Conservation (phyloP, 176 grass and related monocot species). For the Carex myosuroides region DNA sequence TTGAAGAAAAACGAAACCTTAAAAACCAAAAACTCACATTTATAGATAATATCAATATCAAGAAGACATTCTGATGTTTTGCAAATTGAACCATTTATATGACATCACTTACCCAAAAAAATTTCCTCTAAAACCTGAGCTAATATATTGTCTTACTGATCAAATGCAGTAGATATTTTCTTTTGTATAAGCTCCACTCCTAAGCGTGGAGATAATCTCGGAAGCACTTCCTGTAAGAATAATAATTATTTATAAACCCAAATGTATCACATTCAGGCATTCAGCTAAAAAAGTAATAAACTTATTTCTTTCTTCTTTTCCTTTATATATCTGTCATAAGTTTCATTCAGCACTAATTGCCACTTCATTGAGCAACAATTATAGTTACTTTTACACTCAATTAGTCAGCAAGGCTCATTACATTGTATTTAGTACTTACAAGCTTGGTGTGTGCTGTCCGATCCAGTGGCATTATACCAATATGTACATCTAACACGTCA, state of each 20-base stretch:
- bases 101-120: not conserved
- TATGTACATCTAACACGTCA: not conserved
- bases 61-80: not conserved
- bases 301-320: too few relatives aligned
- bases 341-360: not conserved
- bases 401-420: not conserved
- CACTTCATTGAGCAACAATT: not conserved
- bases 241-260: not conserved
- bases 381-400: not conserved
- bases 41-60: not conserved
- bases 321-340: too few relatives aligned
- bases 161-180: conserved; percentile 66
- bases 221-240: conserved; percentile 60
- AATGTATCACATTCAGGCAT: not conserved
- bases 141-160: conserved; percentile 34
- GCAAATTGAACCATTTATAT: not conserved
- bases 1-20: not conserved
- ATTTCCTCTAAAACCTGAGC: not conserved
- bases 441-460: not conserved
- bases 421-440: not conserved
- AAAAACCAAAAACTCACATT: not conserved
- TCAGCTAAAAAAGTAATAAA: not conserved
- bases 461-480: not conserved
- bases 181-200: conserved; percentile 82
- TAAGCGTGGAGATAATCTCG: conserved; percentile 81